Conservation (phyloP, 1,139 yeast genomes). For the Meyerozyma carpophila region DNA sequence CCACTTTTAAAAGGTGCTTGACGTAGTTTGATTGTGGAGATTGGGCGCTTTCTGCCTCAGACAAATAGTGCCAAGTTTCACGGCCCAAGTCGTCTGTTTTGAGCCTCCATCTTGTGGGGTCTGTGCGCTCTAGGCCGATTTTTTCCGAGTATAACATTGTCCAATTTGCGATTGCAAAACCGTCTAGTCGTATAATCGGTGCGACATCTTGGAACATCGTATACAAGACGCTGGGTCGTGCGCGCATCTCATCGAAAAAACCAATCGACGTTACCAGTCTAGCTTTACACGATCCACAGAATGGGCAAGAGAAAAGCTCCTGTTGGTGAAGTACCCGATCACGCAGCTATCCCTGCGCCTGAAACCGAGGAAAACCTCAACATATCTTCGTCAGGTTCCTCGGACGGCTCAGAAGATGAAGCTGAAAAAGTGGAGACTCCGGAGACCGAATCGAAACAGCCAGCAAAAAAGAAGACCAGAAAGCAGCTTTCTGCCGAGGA, state of each 20-base stretch:
- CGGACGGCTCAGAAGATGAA: slow-evolving; percentile 7
- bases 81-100: slow-evolving; percentile 67
- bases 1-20: slow-evolving; percentile 48
- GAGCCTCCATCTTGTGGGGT: slow-evolving; percentile 70
- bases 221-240: background rate
- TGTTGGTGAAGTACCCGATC: background rate
- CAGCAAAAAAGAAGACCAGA: slow-evolving; percentile 31
- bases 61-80: slow-evolving; percentile 74
- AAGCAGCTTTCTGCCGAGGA: slow-evolving; percentile 68
- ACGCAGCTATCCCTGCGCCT: background rate
- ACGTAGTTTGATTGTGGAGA: slow-evolving; percentile 55
- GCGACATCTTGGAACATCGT: background rate
- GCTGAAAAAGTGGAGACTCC: slow-evolving; percentile 8
- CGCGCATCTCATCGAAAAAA: slow-evolving; percentile 1
- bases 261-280: background rate
- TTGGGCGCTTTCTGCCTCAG: slow-evolving; percentile 26
- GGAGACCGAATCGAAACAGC: slow-evolving; percentile 8
- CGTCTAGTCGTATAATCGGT: background rate
- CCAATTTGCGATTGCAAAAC: background rate
- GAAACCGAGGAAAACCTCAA: background rate
- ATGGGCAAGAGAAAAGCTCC: background rate
- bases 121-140: slow-evolving; percentile 63
- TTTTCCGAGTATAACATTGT: slow-evolving; percentile 52
- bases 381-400: background rate
- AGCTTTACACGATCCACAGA: background rate